Conservation (phyloP, 2,329 filamentous ascomycete genomes). For the Botrytis cinerea region DNA sequence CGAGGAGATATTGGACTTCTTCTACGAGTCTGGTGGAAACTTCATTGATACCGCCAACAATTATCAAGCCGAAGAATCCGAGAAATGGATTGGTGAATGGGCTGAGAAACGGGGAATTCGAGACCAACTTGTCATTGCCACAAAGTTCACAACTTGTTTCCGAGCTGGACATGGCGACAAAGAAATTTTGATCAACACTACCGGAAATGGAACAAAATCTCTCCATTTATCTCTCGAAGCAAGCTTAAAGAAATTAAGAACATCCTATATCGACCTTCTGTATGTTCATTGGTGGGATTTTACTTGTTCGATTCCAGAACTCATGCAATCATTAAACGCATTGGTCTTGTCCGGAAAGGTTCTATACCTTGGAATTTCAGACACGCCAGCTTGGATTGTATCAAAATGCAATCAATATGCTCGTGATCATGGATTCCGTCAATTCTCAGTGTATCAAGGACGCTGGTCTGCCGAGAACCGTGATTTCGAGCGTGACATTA, state of each 20-base stretch:
- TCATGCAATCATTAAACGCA: conserved; percentile 68
- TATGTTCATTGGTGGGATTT: conserved; percentile 71
- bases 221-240: conserved; percentile 56
- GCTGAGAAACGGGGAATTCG: conserved; percentile 64
- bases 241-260: conserved; percentile 63
- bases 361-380: conserved; percentile 66
- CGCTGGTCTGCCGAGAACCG: conserved; percentile 62
- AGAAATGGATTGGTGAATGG: conserved; percentile 71
- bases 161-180: conserved; percentile 39
- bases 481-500: conserved; percentile 64
- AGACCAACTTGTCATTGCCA: conserved; percentile 67
- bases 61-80: conserved; percentile 62
- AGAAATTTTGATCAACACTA: conserved; percentile 49
- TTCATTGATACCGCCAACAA: conserved; percentile 71
- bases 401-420: conserved; percentile 69
- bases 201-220: conserved; percentile 64
- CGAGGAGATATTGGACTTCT: conserved; percentile 54
- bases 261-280: conserved; percentile 68
- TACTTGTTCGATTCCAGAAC: conserved; percentile 62
- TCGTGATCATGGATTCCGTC: conserved; percentile 66
- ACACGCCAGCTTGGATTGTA: conserved; percentile 71
- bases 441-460: conserved; percentile 70
- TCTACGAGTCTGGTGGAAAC: conserved; percentile 60
- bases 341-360: conserved; percentile 64
- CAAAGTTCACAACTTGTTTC: conserved; percentile 51